Percentiles rank a stretch among this genome's conserved stretches.
Conservation (phyloP, 768 basidiomycete species). For the Dictyophora rubrovolvata region DNA sequence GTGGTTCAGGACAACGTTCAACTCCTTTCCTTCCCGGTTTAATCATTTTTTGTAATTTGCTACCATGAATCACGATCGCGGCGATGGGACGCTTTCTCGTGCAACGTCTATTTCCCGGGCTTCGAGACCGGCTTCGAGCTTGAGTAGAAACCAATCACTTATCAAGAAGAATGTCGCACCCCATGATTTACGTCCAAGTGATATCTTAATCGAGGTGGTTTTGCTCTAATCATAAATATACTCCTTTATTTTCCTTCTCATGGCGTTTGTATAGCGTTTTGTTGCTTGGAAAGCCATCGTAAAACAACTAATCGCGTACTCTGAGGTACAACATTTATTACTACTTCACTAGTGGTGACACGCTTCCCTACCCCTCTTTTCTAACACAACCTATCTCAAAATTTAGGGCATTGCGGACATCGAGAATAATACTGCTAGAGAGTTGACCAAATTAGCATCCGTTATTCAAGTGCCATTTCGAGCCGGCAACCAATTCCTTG, state of each 20-base stretch:
- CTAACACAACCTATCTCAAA: not conserved
- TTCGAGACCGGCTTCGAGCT: constrained; percentile 54
- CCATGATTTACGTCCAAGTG: constrained; percentile 83
- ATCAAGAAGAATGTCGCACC: constrained; percentile 92
- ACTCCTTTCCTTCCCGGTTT: not conserved
- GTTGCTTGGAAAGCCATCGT: constrained; percentile 94
- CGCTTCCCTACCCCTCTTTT: not conserved
- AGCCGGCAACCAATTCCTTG: constrained; percentile 93
- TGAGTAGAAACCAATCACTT: constrained; percentile 74
- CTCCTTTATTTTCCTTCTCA: not conserved
- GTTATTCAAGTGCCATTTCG: constrained; percentile 97
- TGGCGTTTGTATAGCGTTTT: constrained; percentile 41
- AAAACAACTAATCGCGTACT: constrained; percentile 90
- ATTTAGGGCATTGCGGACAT: constrained; percentile 64
- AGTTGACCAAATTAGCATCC: constrained; percentile 85
- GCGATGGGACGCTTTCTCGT: constrained; percentile 36
- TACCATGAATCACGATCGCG: constrained; percentile 2
- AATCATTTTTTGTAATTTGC: not conserved
- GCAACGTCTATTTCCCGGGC: constrained; percentile 64
- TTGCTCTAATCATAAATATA: not conserved
- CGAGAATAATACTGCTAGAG: constrained; percentile 87
- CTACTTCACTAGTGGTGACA: too few relatives aligned
- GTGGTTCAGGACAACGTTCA: not conserved
- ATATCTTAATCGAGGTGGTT: constrained; percentile 76
- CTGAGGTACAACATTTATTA: constrained; percentile 38